A percentile compares a stretch with the other conserved stretches of the same genome.
Conservation (phyloP, 139 green algal genomes). For the Dunaliella primolecta region DNA sequence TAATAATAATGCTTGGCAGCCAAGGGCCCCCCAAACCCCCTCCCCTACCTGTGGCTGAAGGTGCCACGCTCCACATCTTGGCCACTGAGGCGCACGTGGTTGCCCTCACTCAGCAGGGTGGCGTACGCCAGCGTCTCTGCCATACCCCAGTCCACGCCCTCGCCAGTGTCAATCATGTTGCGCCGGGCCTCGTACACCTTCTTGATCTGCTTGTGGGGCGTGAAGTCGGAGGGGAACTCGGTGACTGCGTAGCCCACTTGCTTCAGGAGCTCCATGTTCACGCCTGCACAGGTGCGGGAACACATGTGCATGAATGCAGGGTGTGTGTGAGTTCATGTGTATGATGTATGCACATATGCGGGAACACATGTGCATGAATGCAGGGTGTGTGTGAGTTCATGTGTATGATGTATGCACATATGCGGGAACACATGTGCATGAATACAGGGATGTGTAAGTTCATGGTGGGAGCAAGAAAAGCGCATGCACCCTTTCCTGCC, state of each 20-base stretch:
- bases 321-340: neutral
- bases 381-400: neutral
- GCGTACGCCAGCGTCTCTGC: constrained; percentile 95
- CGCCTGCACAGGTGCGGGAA: constrained; percentile 30
- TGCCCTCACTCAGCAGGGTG: constrained; percentile 91
- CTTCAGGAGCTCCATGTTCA: constrained; percentile 51
- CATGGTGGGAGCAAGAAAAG: too few relatives aligned
- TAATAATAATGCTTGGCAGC: too few relatives aligned
- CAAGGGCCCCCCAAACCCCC: too few relatives aligned
- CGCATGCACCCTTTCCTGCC: too few relatives aligned
- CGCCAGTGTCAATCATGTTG: constrained; percentile 72
- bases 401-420: neutral
- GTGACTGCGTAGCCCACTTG: constrained; percentile 82
- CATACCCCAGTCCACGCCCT: constrained; percentile 89
- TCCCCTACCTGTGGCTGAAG: constrained; percentile 83
- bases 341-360: neutral
- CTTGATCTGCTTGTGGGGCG: constrained; percentile 81
- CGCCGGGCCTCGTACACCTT: constrained; percentile 84
- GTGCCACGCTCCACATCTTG: constrained; percentile 98
- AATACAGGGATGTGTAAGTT: too few relatives aligned
- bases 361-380: too few relatives aligned
- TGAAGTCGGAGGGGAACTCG: constrained; percentile 80
- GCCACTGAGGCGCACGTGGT: constrained; percentile 94
- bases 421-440: neutral
- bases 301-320: neutral